Evolutionary conservation across 148 eudicot species (phyloP), one percentile per base, ranked within the genome.

Genomic region (Rhododendron vialii): DNA sequence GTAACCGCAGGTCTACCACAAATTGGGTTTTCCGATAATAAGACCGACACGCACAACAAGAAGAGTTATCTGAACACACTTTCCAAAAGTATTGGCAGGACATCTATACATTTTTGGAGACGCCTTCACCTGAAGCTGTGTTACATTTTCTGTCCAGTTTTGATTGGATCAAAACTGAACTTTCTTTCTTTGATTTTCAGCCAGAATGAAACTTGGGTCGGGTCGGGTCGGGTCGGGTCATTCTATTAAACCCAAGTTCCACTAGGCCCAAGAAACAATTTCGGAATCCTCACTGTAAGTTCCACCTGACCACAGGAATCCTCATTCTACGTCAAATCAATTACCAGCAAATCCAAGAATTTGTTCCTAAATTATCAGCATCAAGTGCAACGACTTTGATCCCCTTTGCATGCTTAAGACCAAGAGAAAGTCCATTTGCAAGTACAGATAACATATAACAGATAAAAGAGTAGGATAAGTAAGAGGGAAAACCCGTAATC

Each of bases 351-450:
- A 80, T 80, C 65, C 41, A 30, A 80, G 4, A 80, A 53, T 53
- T 28, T 1, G 2, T 2, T 33, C 10, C 7, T 4, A 14, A 18
- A 80, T 51, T 14, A 30, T 30, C 12, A 17, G 47, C 41, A 80
- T 10, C 57, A 45, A 78, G 20, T 18, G n/a, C 33, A 78, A 47
- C 26, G 82, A 77, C 5, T 22, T 45, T 7, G 28, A 53, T 18
- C 7, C 33, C n/a, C 18, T 30, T 53, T 50, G 24, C 24, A 80
- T 8, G 36, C 22, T 79, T 77, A 51, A 53, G 83, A 80, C 41
- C 41, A 80, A 80, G 83, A 80, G 83, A 53, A 43, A 51, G 28
- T 43, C 53, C 80, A 77, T 77, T 74, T 7, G 3, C 59, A 78
- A 26, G 59, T 28, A 79, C 36, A 50, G 57, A 13, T 79, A 33